Base-by-base conservation (phyloP, 2,329 filamentous ascomycete genomes). In the Paecilomyces niveus region DNA sequence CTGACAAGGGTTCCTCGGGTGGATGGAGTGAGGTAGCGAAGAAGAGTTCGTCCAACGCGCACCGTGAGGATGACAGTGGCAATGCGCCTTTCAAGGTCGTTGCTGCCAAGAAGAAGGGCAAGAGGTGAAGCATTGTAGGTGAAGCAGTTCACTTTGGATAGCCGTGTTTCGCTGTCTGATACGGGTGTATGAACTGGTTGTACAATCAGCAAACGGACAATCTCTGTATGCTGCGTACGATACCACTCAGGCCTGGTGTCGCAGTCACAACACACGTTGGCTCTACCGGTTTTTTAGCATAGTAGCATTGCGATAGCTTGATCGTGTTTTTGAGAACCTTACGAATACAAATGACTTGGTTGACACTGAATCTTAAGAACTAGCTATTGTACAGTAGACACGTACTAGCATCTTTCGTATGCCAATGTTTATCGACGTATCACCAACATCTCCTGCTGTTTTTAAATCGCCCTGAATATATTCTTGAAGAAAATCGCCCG, bases 21-120 rank as follows among this genome's bases (percentile, higher is more conserved):
- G 93, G 93, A 21, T 99, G 94, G 94, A 96, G 83, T 66, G 94
- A 97, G 77, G 94, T 99, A 56, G 94, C 94, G 1, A 97, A 97
- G 86, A 97, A 97, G 81, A 89, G 89, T 24, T 79, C 77, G 54
- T 69, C 67, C 54, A 77, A 79, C 58, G 71, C 72, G 54, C 80
- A 79, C 61, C 81, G 82, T 32, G 73, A 79, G 54, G 73, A 77
- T 65, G 71, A 72, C 71, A 73, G 70, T 61, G 76, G 73, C 61
- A 77, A 72, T 61, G 75, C 87, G 9, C 85, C 84, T 54, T 97
- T 97, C 79, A 94, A 94, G 80, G 90, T 97, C 56, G 93, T 97
- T 10, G 85, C 90, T 13, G 84, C 87, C 62, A 92, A 94, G 75
- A 97, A 97, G 86, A 96, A 96, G 84, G 87, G 83, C 49, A 81